Evolutionary conservation across 345 rosid genomes (phyloP).

Genomic region (Eucalyptus dawsonii): DNA sequence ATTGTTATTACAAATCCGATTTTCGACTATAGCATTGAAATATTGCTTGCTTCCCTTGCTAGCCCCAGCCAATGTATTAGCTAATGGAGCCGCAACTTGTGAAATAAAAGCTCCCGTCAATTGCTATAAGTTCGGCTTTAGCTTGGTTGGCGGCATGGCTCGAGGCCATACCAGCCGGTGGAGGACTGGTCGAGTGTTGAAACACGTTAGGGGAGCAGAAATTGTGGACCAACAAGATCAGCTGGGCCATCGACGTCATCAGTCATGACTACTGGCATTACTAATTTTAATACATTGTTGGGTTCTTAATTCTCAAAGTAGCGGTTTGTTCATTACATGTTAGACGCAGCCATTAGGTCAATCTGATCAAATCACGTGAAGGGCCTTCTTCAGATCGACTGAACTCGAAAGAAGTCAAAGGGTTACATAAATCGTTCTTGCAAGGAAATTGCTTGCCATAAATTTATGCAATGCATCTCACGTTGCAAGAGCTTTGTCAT

Average conservation of each 20-base stretch:
- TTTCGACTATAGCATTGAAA: background rate
- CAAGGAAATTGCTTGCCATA: background rate
- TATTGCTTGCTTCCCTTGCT: background rate
- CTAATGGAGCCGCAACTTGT: background rate
- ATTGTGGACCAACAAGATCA: slow-evolving; percentile 60
- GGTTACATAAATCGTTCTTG: too few species aligned
- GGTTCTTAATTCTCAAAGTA: too few species aligned
- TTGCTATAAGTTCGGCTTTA: background rate
- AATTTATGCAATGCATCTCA: background rate
- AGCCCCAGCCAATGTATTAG: background rate
- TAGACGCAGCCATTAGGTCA: background rate
- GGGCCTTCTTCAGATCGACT: background rate
- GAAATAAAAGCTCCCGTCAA: background rate
- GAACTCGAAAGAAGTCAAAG: too few species aligned
- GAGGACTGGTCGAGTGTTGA: slow-evolving; percentile 41
- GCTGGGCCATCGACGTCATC: slow-evolving; percentile 32
- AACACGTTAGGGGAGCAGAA: slow-evolving; percentile 34
- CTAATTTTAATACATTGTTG: background rate
- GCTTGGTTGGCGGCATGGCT: background rate
- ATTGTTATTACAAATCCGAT: background rate
- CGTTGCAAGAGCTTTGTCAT: background rate
- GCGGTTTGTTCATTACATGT: background rate
- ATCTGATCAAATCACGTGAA: background rate
- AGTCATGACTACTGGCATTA: slow-evolving; percentile 42
- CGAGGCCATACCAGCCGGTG: background rate